These are phyloP conservation scores for Nephelium lappaceum DNA, from an alignment of 345 rosid genomes.

Conservation along the genomic window DNA sequence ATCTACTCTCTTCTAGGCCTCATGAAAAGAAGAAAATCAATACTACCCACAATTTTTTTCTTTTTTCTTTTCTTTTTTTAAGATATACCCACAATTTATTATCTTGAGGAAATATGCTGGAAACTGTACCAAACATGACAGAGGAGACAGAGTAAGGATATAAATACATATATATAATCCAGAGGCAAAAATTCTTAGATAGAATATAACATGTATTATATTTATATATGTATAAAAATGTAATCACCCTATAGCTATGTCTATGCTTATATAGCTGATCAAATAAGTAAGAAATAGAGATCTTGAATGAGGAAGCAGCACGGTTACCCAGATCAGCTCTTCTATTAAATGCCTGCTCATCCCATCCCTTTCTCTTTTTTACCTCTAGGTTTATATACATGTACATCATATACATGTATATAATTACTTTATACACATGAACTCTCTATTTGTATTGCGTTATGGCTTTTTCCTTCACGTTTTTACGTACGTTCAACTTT, in stretches of 20 bases:
- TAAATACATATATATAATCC: background rate
- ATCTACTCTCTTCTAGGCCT: conserved; percentile 17
- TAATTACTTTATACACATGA: background rate
- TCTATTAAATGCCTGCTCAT: background rate
- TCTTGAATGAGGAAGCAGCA: background rate
- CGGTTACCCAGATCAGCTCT: background rate
- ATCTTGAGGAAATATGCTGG: background rate
- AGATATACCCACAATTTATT: too few relatives aligned
- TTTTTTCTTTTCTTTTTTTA: too few relatives aligned
- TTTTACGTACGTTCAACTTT: conserved; percentile 1
- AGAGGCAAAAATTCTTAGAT: conserved; percentile 17
- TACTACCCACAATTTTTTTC: too few relatives aligned
- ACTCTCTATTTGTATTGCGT: background rate
- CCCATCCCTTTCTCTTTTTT: background rate
- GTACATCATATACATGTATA: background rate
- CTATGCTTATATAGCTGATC: background rate
- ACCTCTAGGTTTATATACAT: background rate
- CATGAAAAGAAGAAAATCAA: conserved; percentile 12
- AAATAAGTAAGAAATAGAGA: conserved; percentile 4
- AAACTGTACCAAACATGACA: background rate
- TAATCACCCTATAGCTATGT: too few relatives aligned
- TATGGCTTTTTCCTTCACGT: background rate
- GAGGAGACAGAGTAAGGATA: background rate
- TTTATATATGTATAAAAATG: too few relatives aligned
- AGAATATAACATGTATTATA: background rate